Percentiles rank a stretch among this genome's conserved stretches.
Evolutionary conservation across 257 asterid genomes (phyloP).

Genomic region (Paraleonurus japonicus): DNA sequence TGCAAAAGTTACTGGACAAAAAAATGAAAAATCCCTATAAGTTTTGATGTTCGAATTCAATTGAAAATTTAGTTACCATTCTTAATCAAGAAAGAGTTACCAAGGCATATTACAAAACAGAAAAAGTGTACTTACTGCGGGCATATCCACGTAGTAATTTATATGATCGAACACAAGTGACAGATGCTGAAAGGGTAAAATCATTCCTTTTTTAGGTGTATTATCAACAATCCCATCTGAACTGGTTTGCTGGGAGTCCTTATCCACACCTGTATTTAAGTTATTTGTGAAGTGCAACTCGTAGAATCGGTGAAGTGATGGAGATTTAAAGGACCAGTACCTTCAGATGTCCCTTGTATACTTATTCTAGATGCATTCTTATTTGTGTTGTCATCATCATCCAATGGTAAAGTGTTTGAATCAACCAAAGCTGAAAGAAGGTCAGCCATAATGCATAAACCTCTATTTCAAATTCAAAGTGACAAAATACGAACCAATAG

Average conservation of each 20-base stretch:
- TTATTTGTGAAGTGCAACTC: neutral
- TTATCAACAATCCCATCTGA: neutral
- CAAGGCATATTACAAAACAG: neutral
- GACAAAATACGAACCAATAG: neutral
- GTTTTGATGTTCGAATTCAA: neutral
- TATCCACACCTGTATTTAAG: slow-evolving; percentile 10
- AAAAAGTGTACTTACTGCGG: slow-evolving; percentile 36
- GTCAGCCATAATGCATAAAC: slow-evolving; percentile 10
- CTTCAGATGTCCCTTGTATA: slow-evolving; percentile 20
- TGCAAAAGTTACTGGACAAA: no score
- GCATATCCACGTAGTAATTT: slow-evolving; percentile 54
- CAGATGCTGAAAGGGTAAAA: slow-evolving; percentile 53
- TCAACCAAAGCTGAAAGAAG: slow-evolving; percentile 37
- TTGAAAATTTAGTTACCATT: neutral
- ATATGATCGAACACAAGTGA: slow-evolving; percentile 45
- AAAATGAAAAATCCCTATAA: no score
- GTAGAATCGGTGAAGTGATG: neutral
- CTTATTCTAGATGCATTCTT: slow-evolving; percentile 12
- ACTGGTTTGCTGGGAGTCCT: neutral
- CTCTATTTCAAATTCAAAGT: neutral
- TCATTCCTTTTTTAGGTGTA: slow-evolving; percentile 38
- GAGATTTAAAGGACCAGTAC: slow-evolving; percentile 15
- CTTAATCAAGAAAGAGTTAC: neutral
- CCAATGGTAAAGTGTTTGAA: slow-evolving; percentile 29
- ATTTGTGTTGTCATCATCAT: slow-evolving; percentile 26